These are phyloP conservation scores for Aureobasidium pullulans DNA, from an alignment of 2,329 filamentous ascomycete species.

Conservation along the genomic window DNA sequence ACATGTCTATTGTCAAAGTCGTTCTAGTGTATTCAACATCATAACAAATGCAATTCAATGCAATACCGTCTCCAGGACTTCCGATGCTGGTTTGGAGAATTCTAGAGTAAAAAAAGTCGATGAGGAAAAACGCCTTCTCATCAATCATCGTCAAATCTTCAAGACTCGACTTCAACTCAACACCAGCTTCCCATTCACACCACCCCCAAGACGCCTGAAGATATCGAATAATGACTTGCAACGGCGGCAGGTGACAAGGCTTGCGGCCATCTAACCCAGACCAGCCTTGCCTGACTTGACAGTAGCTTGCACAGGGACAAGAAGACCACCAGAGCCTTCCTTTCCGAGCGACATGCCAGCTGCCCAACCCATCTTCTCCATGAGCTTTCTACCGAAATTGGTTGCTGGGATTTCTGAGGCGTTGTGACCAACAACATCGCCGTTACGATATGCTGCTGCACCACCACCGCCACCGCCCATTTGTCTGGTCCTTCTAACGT, in stretches of 20 bases:
- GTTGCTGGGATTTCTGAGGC: slow-evolving; percentile 76
- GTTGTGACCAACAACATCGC: slow-evolving; percentile 77
- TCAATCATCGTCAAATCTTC: not conserved
- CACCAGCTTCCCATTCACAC: not conserved
- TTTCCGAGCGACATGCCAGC: slow-evolving; percentile 78
- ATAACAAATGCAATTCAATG: too few species aligned
- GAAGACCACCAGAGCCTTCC: slow-evolving; percentile 75
- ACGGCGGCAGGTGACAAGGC: not conserved
- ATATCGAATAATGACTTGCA: not conserved
- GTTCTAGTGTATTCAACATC: too few species aligned
- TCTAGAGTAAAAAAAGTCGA: not conserved
- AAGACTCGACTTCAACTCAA: not conserved
- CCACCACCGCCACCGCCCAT: slow-evolving; percentile 30
- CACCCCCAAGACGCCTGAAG: not conserved
- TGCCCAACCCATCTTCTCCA: slow-evolving; percentile 97
- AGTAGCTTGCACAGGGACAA: slow-evolving; percentile 76
- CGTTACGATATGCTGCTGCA: slow-evolving; percentile 61
- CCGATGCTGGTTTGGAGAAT: too few species aligned
- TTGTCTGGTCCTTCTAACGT: slow-evolving; percentile 7
- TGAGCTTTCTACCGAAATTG: slow-evolving; percentile 77
- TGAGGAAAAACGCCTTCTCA: not conserved
- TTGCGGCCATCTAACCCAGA: slow-evolving; percentile 47
- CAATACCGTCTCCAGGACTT: too few species aligned
- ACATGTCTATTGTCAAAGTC: too few species aligned
- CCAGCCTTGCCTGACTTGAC: slow-evolving; percentile 84